phyloP scores from a whole-genome alignment of 805 yeast genomes.

The baker's yeast (Saccharomyces cerevisiae) region DNA sequence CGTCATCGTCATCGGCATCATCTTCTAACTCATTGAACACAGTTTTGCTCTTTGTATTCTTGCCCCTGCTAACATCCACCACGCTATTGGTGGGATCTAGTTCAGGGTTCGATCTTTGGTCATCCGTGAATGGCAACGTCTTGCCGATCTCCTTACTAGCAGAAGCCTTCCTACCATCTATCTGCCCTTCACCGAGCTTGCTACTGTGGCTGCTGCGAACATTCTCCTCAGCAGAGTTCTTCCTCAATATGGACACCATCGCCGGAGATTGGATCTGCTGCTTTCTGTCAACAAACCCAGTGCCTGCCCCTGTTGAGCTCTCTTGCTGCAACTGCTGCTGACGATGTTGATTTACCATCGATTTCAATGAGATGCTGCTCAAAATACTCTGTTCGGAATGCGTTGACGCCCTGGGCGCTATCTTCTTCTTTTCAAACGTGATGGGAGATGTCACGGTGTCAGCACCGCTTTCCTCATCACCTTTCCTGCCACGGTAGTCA shows the following conservation, averaged over 20 bases:
- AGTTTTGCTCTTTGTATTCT: background rate
- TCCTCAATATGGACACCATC: conserved; percentile 30
- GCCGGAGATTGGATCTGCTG: conserved; percentile 38
- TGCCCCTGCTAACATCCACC: background rate
- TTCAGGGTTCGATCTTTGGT: conserved; percentile 13
- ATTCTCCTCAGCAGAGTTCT: conserved; percentile 14
- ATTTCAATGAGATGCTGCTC: conserved; percentile 55
- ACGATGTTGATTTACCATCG: conserved; percentile 54
- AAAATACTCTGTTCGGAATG: conserved; percentile 36
- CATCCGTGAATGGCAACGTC: conserved; percentile 32
- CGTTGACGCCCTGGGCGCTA: conserved; percentile 42
- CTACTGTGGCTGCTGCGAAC: conserved; percentile 5
- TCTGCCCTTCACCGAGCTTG: conserved; percentile 1
- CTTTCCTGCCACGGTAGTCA: background rate
- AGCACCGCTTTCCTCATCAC: background rate
- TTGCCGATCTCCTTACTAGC: conserved; percentile 16
- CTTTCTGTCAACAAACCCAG: conserved; percentile 24
- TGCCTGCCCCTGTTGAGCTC: conserved; percentile 3
- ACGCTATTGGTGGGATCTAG: background rate
- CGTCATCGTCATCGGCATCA: conserved; percentile 23
- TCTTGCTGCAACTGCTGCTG: conserved; percentile 20
- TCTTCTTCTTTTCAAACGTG: conserved; percentile 48
- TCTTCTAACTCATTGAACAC: conserved; percentile 6
- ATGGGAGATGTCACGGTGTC: conserved; percentile 9
- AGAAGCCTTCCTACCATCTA: conserved; percentile 17